These are phyloP conservation scores for Penicillium rolfsii DNA, from an alignment of 2,329 filamentous ascomycete genomes.

Conservation along the genomic window DNA sequence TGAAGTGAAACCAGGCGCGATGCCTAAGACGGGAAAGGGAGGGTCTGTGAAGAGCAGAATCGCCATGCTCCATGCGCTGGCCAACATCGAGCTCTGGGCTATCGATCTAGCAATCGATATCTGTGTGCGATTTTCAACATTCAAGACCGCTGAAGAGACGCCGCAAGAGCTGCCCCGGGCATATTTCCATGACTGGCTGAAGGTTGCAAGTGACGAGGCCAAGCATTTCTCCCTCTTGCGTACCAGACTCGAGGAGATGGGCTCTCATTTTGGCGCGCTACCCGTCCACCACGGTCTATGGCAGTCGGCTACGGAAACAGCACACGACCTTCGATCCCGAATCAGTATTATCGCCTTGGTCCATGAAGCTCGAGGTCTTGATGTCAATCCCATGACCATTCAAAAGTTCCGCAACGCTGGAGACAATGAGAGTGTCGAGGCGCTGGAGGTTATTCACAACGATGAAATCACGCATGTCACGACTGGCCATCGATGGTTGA, in stretches of 20 bases:
- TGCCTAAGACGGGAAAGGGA: slow-evolving; percentile 48
- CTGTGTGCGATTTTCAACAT: slow-evolving; percentile 51
- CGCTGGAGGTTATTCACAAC: slow-evolving; percentile 51
- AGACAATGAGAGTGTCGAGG: slow-evolving; percentile 49
- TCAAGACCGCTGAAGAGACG: slow-evolving; percentile 39
- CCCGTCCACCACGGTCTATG: slow-evolving; percentile 53
- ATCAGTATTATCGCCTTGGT: slow-evolving; percentile 55
- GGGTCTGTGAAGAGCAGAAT: slow-evolving; percentile 51
- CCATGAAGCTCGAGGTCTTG: slow-evolving; percentile 52
- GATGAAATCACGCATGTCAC: slow-evolving; percentile 56
- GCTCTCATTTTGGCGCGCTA: slow-evolving; percentile 50
- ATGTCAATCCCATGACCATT: slow-evolving; percentile 54
- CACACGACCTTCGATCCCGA: slow-evolving; percentile 50
- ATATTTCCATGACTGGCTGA: slow-evolving; percentile 55
- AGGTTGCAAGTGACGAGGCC: slow-evolving; percentile 53
- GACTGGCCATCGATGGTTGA: slow-evolving; percentile 53
- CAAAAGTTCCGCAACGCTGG: slow-evolving; percentile 50
- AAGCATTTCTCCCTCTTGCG: slow-evolving; percentile 55
- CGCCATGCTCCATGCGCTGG: slow-evolving; percentile 53
- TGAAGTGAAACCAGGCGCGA: slow-evolving; percentile 45
- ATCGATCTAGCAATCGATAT: slow-evolving; percentile 55
- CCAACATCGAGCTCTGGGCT: slow-evolving; percentile 55
- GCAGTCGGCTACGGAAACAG: slow-evolving; percentile 49
- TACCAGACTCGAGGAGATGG: slow-evolving; percentile 50
- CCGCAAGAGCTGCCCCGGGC: slow-evolving; percentile 44